Evolutionary conservation across 495 filamentous ascomycete genomes (phyloP).

Genomic region (Lophium mytilinum): DNA sequence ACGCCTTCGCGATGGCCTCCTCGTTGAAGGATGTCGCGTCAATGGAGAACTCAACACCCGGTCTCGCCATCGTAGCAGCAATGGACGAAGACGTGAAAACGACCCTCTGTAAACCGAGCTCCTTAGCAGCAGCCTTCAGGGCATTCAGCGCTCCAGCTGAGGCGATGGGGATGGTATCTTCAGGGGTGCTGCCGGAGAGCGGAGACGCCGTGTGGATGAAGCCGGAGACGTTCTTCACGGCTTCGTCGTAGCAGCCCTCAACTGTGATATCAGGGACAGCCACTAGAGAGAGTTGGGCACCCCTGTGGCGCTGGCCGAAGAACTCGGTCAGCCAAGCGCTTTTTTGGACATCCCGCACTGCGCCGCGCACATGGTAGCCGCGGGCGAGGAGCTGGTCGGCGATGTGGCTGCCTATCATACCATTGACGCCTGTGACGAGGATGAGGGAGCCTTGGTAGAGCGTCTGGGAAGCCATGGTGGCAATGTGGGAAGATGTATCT

Average conservation of each 20-base stretch:
- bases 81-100: constrained; percentile 47
- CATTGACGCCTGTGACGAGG: constrained; percentile 12
- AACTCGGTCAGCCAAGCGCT: constrained; percentile 10
- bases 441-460: neutral
- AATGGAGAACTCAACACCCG: constrained; percentile 29
- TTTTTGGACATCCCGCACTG: constrained; percentile 7
- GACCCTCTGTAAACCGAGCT: constrained; percentile 41
- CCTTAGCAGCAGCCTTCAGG: constrained; percentile 39
- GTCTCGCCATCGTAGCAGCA: constrained; percentile 31
- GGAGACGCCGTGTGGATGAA: constrained; percentile 41
- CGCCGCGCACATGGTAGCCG: constrained; percentile 14
- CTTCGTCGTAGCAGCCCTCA: constrained; percentile 10
- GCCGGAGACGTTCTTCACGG: constrained; percentile 22
- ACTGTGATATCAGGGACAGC: constrained; percentile 2
- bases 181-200: constrained; percentile 31
- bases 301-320: constrained; percentile 3
- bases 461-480: neutral
- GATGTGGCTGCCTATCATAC: constrained; percentile 8
- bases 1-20: constrained; percentile 36
- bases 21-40: constrained; percentile 44
- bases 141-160: constrained; percentile 36
- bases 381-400: constrained; percentile 1
- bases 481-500: no score
- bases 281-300: constrained; percentile 6
- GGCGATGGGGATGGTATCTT: constrained; percentile 38